Evolutionary conservation across 2,329 filamentous ascomycete species (phyloP), one percentile per base, ranked within the genome.

Genomic region (Drechmeria coniospora): DNA sequence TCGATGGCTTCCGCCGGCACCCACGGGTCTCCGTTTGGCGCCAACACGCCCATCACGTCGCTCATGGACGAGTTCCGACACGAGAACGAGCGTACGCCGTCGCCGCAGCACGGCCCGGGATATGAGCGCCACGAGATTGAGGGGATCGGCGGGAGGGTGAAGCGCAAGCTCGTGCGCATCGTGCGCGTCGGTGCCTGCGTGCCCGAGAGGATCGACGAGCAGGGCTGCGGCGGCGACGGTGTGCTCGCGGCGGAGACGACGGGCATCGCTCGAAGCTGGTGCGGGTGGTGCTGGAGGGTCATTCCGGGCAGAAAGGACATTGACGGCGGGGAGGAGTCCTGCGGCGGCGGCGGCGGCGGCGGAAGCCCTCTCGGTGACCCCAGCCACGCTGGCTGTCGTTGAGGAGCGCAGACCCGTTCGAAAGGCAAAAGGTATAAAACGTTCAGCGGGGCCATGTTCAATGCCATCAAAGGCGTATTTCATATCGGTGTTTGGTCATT

Each of bases 101-200:
- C 57, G 12, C 52, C 60, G 31, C 53, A 68, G 50, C 63, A 65
- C 38, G 58, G 77, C 32, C 64, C 80, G 0, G 84, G 84, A 3
- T 94, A 93, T 45, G 66, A 74, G 31, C 66, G 80, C 23, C 84
- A 93, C 45, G 86, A 94, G 53, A 80, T 94, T 34, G 82, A 92
- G 44, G 86, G 86, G 2, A 80, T 94, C 24, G 86, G 86, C 8
- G 86, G 86, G 1, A 68, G 79, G 10, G 72, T 94, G 29, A 92
- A 92, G 61, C 79, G 77, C 35, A 92, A 87, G 55, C 64, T 79
- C n/a, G 81, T 90, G 42, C 76, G 77, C 43, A 76, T 82, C 57
- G 72, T 92, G 5, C 68, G 67, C 33, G 74, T 94, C 1, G 87
- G 86, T 1, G 79, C 78, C 4, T 82, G 78, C 35, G 87, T 94